Evolutionary conservation across 495 filamentous ascomycete species (phyloP).

Genomic region (Tetracladium marchalianum): DNA sequence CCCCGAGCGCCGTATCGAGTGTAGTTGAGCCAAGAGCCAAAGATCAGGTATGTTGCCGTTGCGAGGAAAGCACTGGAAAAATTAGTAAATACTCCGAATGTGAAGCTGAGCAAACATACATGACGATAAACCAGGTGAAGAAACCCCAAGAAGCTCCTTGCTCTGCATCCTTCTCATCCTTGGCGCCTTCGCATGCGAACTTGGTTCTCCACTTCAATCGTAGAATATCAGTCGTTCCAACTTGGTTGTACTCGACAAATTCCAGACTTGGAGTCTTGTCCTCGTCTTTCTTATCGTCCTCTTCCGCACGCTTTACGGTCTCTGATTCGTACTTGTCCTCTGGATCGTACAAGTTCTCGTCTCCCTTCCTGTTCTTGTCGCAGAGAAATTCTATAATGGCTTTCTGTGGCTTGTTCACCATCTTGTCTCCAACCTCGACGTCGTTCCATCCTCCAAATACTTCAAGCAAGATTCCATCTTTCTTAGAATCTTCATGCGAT

Average conservation of each 20-base stretch:
- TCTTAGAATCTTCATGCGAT: slow-evolving; percentile 45
- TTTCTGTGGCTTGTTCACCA: slow-evolving; percentile 34
- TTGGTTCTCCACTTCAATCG: slow-evolving; percentile 76
- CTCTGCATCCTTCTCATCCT: slow-evolving; percentile 31
- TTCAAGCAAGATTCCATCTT: slow-evolving; percentile 60
- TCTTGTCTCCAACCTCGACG: slow-evolving; percentile 30
- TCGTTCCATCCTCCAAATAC: slow-evolving; percentile 57
- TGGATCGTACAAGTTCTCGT: slow-evolving; percentile 50
- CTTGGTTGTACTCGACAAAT: slow-evolving; percentile 60
- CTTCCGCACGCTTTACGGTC: slow-evolving; percentile 21
- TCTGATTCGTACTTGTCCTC: slow-evolving; percentile 33
- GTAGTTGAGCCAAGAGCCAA: slow-evolving; percentile 98
- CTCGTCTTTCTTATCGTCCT: slow-evolving; percentile 32
- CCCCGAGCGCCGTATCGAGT: slow-evolving; percentile 90
- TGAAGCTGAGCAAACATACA: slow-evolving; percentile 51
- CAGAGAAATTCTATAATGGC: slow-evolving; percentile 82
- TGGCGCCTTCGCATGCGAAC: slow-evolving; percentile 62
- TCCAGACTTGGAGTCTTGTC: slow-evolving; percentile 49
- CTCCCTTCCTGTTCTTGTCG: slow-evolving; percentile 54
- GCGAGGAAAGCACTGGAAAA: slow-evolving; percentile 65
- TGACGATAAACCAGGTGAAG: slow-evolving; percentile 94
- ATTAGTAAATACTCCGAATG: background rate
- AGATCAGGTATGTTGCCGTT: slow-evolving; percentile 87
- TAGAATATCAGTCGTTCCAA: slow-evolving; percentile 40
- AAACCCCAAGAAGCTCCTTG: slow-evolving; percentile 64